These are phyloP conservation scores for Globomyces sp. DNA, from an alignment of 371 early-diverging fungal genomes.

Conservation along the genomic window DNA sequence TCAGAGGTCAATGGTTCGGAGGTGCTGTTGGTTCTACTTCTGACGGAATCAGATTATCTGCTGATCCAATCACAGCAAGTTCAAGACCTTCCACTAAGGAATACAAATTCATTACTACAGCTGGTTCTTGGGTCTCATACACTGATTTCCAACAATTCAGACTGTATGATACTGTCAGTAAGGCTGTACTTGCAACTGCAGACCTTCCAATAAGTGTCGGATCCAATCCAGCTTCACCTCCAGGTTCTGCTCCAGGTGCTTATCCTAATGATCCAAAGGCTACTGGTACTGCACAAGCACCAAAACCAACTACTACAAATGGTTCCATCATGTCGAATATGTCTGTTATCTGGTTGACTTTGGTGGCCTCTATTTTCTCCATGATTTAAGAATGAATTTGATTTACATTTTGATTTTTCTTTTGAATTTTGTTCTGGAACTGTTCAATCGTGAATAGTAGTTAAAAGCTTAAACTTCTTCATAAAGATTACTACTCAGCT, in stretches of 20 bases:
- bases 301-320: no score
- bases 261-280: no score
- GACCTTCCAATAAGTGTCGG: slow-evolving; percentile 9
- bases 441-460: no score
- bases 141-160: slow-evolving; percentile 13
- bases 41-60: slow-evolving; percentile 2
- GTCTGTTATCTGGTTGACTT: no score
- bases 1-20: no score
- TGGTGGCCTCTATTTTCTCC: not conserved
- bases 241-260: no score
- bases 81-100: not conserved
- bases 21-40: not conserved
- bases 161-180: not conserved
- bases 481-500: no score
- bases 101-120: not conserved
- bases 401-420: no score
- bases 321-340: no score
- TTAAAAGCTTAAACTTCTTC: no score
- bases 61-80: not conserved
- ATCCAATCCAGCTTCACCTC: not conserved
- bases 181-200: slow-evolving; percentile 12
- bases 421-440: no score
- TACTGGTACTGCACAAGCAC: no score
- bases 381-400: not conserved
- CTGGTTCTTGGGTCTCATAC: slow-evolving; percentile 8